These are phyloP conservation scores for Aspergillus ochraceoroseus DNA, from an alignment of 2,329 filamentous ascomycete genomes.

Conservation along the genomic window DNA sequence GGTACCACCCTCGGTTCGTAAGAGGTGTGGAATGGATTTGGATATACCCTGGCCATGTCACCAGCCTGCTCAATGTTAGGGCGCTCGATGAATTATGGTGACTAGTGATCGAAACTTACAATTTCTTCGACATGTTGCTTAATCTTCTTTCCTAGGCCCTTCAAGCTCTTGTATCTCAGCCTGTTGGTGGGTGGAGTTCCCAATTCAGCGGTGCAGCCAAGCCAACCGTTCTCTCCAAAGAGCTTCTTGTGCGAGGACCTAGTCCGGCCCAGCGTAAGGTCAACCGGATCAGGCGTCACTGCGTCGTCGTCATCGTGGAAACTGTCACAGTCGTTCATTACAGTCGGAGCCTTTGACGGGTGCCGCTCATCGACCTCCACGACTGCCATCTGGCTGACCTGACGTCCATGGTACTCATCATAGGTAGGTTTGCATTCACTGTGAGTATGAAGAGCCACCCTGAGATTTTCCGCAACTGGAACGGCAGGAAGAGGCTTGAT, in stretches of 20 bases:
- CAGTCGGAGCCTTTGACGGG: too few species aligned
- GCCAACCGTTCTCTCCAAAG: conserved; percentile 42
- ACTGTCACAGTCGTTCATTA: too few species aligned
- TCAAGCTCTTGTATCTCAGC: conserved; percentile 31
- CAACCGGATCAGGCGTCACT: conserved; percentile 6
- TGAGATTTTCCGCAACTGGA: conserved; percentile 6
- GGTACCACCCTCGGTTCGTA: conserved; percentile 18
- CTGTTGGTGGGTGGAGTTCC: conserved; percentile 26
- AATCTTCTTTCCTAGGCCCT: conserved; percentile 37
- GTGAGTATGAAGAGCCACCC: conserved; percentile 13
- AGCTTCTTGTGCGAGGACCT: conserved; percentile 37
- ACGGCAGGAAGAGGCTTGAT: background rate
- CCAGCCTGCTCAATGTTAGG: conserved; percentile 22
- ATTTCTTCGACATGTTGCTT: conserved; percentile 38
- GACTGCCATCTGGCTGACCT: conserved; percentile 16
- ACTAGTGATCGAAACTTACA: conserved; percentile 23
- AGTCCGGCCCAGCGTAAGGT: conserved; percentile 3
- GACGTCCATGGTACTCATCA: conserved; percentile 6
- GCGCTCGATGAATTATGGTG: background rate
- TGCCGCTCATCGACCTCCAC: conserved; percentile 10
- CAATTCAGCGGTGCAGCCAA: conserved; percentile 35
- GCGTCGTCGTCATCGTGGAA: too few species aligned
- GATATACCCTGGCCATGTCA: conserved; percentile 25
- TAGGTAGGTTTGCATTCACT: conserved; percentile 16
- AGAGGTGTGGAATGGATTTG: conserved; percentile 10